Conservation (phyloP, 1,139 yeast genomes). For the Diutina scorzettiae region DNA sequence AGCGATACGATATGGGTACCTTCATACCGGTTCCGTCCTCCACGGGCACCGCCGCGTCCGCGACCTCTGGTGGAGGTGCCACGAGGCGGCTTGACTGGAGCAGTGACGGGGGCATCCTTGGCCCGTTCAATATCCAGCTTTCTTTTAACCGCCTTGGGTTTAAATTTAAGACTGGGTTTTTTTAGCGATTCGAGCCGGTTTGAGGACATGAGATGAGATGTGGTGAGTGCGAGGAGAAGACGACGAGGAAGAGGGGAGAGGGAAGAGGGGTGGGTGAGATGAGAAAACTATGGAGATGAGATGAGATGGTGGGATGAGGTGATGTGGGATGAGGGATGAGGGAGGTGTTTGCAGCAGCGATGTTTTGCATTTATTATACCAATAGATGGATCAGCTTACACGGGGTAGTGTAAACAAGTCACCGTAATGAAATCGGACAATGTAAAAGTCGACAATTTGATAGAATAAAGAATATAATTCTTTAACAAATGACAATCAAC, state of each 20-base stretch:
- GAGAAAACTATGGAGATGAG: background rate
- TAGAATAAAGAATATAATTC: no score
- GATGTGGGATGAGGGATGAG: background rate
- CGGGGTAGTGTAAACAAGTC: no score
- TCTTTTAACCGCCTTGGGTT: constrained; percentile 76
- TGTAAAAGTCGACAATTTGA: no score
- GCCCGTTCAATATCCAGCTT: constrained; percentile 76
- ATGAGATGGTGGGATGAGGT: background rate
- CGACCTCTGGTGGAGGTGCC: constrained; percentile 8
- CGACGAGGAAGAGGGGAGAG: background rate
- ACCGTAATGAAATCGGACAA: no score
- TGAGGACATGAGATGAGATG: constrained; percentile 18
- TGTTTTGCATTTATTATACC: no score
- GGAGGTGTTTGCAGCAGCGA: no score
- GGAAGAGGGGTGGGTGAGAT: background rate
- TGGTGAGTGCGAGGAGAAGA: background rate
- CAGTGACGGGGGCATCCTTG: constrained; percentile 47
- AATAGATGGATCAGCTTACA: no score
- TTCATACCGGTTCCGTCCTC: constrained; percentile 35
- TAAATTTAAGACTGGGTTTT: constrained; percentile 46
- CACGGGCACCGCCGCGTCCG: constrained; percentile 17
- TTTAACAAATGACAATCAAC: no score
- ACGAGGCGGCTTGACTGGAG: constrained; percentile 9
- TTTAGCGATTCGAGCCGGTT: constrained; percentile 34
- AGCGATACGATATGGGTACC: constrained; percentile 60